Evolutionary conservation across 768 basidiomycete species (phyloP), one percentile per base, ranked within the genome.

Genomic region (Tulasnella sp.): DNA sequence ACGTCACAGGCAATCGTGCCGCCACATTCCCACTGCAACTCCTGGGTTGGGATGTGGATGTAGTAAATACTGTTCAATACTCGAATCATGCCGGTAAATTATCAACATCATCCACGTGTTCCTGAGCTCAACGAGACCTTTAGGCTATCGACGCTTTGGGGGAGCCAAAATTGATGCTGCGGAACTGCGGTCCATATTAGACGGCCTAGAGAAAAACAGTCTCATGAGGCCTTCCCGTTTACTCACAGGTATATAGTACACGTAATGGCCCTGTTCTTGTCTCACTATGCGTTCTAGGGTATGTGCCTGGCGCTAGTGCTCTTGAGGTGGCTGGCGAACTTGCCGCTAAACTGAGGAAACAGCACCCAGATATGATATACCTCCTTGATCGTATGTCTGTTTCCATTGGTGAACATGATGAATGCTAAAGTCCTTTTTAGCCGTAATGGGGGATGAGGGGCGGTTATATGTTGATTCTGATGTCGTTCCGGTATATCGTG

Each of bases 41-140:
- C 55, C 75, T 98, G 39, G 93, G 90, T 9, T 98, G 83, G 66
- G 90, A 99, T 58, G 92, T 98, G 39, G 95, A 99, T 70, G 89
- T 88, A 64, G 75, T 93, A 19, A 92, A 91, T 61, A 89, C 89
- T 1, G 92, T 96, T 32, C 85, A 95, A 60, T 96, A 85, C 63
- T 87, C 87, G 6, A 99, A 98, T 58, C 93, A 99, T 63, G 74
- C 89, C 5, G 91, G 89, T 85, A 49, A 49, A 72, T 59, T 4
- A 6, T 7, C 16, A 15, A 6, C 3, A 10, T 27, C 34, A 19
- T 3, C 57, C 27, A 20, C 45, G 24, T 4, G 24, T 8, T 4
- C 3, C n/a, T 32, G 16, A 43, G 10, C 19, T 29, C 16, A 33
- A 12, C 28, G 25, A 27, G 13, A n/a, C 19, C 28, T n/a, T 27